These are phyloP conservation scores for Cryptococcus neoformans DNA, from an alignment of 1,284 basidiomycete species.

Conservation along the genomic window DNA sequence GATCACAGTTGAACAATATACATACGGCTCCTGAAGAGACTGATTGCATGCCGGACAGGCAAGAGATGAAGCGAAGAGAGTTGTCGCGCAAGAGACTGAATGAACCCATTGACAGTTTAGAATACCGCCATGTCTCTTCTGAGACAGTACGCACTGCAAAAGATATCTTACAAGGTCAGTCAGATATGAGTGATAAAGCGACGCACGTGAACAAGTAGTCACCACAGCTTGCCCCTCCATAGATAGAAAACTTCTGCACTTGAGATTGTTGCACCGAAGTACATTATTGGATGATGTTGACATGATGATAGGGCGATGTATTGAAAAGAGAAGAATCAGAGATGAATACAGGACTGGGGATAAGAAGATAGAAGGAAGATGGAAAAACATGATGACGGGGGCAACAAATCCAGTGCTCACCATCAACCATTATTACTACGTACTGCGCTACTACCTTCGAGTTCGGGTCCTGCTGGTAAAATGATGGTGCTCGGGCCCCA, in stretches of 20 bases:
- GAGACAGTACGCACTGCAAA: conserved; percentile 22
- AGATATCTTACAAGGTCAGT: conserved; percentile 22
- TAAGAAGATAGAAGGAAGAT: neutral
- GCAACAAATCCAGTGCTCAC: too few species aligned
- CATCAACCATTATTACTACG: too few species aligned
- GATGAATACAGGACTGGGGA: neutral
- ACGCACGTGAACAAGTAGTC: conserved; percentile 29
- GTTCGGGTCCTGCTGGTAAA: too few species aligned
- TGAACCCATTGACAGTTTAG: neutral
- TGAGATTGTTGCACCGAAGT: conserved; percentile 26
- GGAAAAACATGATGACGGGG: neutral
- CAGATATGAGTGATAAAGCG: neutral
- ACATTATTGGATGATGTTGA: neutral
- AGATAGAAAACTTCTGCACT: conserved; percentile 19
- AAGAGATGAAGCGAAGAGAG: conserved; percentile 15
- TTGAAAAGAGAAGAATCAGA: neutral
- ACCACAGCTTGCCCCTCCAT: conserved; percentile 28
- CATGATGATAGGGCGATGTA: neutral
- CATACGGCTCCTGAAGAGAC: conserved; percentile 21
- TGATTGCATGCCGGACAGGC: conserved; percentile 30
- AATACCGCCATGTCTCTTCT: neutral
- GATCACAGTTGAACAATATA: neutral
- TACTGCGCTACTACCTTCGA: too few species aligned
- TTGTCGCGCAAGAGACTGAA: conserved; percentile 25
- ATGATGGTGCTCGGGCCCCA: too few species aligned